Evolutionary conservation across 148 eudicot species (phyloP).

Genomic region (Rhododendron kiyosumense): DNA sequence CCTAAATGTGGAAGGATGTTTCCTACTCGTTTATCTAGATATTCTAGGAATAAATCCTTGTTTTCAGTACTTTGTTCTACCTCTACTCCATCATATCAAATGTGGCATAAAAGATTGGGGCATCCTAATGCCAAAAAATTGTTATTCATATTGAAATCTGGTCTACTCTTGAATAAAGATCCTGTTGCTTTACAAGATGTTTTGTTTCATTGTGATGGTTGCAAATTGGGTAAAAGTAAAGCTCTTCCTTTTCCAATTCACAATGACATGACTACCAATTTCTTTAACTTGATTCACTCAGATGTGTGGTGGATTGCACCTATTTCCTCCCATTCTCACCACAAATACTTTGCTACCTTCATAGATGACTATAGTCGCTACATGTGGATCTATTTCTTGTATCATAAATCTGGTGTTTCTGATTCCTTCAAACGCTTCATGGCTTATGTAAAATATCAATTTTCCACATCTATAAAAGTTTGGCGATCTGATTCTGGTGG

Average conservation of each 20-base stretch:
- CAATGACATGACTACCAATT: background rate
- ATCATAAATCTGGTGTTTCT: background rate
- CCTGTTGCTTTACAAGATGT: background rate
- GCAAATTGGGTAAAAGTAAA: background rate
- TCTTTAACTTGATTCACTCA: background rate
- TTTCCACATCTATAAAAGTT: background rate
- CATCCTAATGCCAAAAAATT: background rate
- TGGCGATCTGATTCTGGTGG: background rate
- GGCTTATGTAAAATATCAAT: background rate
- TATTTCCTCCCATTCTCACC: background rate
- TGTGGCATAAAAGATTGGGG: background rate
- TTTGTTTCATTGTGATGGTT: background rate
- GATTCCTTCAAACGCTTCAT: background rate
- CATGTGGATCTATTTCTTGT: background rate
- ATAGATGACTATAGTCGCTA: background rate
- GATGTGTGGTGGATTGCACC: background rate
- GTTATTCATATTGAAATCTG: background rate
- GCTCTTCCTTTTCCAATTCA: background rate
- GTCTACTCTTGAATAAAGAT: background rate
- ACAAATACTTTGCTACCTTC: background rate
- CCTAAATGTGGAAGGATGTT: background rate
- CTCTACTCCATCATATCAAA: background rate
- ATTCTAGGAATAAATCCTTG: background rate
- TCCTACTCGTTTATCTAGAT: background rate
- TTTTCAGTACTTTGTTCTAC: background rate